Conservation (phyloP, 2,329 filamentous ascomycete species). For the Didymellaceae sp. region DNA sequence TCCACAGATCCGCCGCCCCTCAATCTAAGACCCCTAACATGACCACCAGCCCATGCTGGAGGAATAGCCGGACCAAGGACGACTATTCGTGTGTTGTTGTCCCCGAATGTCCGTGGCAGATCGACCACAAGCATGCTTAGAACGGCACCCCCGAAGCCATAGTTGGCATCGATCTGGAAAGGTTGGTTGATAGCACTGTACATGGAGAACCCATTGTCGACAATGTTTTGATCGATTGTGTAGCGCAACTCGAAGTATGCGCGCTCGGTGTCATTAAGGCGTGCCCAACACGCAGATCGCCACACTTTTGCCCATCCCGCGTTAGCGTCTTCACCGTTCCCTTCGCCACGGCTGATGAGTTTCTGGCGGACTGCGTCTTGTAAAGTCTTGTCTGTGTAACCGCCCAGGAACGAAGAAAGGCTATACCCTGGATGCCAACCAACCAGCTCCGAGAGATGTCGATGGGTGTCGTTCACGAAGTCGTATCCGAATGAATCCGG, state of each 20-base stretch:
- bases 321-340: constrained; percentile 58
- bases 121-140: constrained; percentile 62
- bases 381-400: constrained; percentile 55
- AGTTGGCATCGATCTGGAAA: constrained; percentile 68
- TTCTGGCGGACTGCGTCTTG: constrained; percentile 55
- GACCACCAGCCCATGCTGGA: constrained; percentile 52
- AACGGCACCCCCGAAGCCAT: constrained; percentile 62
- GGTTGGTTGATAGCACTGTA: constrained; percentile 56
- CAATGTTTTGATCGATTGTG: constrained; percentile 59
- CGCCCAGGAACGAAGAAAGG: constrained; percentile 50
- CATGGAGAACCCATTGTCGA: constrained; percentile 59
- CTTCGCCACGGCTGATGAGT: constrained; percentile 56
- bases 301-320: constrained; percentile 66
- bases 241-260: constrained; percentile 59
- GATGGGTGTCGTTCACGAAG: constrained; percentile 54
- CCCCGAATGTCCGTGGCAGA: constrained; percentile 42
- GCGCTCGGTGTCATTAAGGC: constrained; percentile 58
- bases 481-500: constrained; percentile 49
- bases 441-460: constrained; percentile 62
- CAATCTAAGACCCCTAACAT: constrained; percentile 54
- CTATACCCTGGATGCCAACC: constrained; percentile 64
- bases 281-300: constrained; percentile 63
- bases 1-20: constrained; percentile 54
- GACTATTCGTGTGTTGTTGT: constrained; percentile 40
- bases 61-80: constrained; percentile 59